A percentile compares a stretch with the other conserved stretches of the same genome.
Conservation (phyloP, 176 grass and related monocot species). For the bread wheat (Triticum aestivum) region IWGSC_CS_RefSeq_v2.1 NC_057802.1:80644042-80644541, state of each 20-base stretch:
- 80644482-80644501: slow-evolving; percentile 32
- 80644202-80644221: slow-evolving; percentile 61
- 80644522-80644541: background rate
- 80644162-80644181: slow-evolving; percentile 47
- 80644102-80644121: background rate
- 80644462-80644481: slow-evolving; percentile 26
- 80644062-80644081: too few species aligned
- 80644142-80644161: slow-evolving; percentile 46
- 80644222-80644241: background rate
- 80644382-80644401: slow-evolving; percentile 55
- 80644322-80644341: slow-evolving; percentile 36
- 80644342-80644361: slow-evolving; percentile 44
- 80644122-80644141: slow-evolving; percentile 20
- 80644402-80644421: background rate
- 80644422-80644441: slow-evolving; percentile 24
- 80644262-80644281: slow-evolving; percentile 37
- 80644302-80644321: slow-evolving; percentile 39
- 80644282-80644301: slow-evolving; percentile 34
- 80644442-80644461: slow-evolving; percentile 30
- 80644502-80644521: slow-evolving; percentile 66
- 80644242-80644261: slow-evolving; percentile 23
- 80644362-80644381: background rate
- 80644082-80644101: too few species aligned
- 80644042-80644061: too few species aligned
- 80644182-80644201: slow-evolving; percentile 62